These are phyloP conservation scores for Voacanga thouarsii DNA, from an alignment of 257 asterid genomes.

Conservation along the genomic window DNA sequence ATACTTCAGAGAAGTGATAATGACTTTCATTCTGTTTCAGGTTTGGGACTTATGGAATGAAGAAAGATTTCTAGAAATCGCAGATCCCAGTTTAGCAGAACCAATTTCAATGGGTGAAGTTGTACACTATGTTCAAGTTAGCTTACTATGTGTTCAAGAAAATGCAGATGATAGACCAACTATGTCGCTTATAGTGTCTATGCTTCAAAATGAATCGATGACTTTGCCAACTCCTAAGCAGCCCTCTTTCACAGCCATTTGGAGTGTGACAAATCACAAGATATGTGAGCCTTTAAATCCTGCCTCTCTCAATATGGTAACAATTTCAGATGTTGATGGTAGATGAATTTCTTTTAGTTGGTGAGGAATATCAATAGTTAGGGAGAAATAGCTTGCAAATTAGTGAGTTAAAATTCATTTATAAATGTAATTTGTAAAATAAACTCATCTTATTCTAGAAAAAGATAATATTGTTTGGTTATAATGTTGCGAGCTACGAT, in stretches of 20 bases:
- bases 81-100: background rate
- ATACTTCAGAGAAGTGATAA: too few species aligned
- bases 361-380: too few species aligned
- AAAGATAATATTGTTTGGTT: too few species aligned
- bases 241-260: background rate
- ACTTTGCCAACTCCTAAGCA: background rate
- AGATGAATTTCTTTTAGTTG: background rate
- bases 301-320: background rate
- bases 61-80: background rate
- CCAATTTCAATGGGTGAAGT: background rate
- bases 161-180: constrained; percentile 12
- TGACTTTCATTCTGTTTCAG: background rate
- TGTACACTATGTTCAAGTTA: background rate
- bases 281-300: background rate
- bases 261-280: background rate
- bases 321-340: background rate
- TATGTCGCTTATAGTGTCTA: background rate
- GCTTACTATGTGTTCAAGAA: constrained; percentile 4
- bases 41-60: constrained; percentile 7
- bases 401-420: too few species aligned
- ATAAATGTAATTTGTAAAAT: too few species aligned
- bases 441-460: too few species aligned
- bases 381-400: too few species aligned
- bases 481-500: too few species aligned
- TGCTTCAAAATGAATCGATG: background rate